Evolutionary conservation across 2,329 filamentous ascomycete species (phyloP).

Genomic region (Ustilaginoidea virens): DNA sequence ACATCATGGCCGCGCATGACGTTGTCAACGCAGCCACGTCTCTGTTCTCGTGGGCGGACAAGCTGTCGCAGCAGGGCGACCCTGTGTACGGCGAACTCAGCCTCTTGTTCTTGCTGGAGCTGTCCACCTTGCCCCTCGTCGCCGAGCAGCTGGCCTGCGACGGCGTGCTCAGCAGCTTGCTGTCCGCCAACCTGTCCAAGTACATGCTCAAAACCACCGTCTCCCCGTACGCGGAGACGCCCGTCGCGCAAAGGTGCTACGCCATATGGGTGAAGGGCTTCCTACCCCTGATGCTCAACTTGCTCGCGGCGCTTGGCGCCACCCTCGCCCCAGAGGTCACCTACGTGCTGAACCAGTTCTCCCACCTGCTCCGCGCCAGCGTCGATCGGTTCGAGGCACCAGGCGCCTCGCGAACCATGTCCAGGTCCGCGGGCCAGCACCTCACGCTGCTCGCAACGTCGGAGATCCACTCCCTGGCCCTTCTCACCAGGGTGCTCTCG

Average conservation of each 20-base stretch:
- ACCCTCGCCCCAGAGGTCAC: slow-evolving; percentile 74
- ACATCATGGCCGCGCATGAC: slow-evolving; percentile 54
- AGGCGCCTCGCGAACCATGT: slow-evolving; percentile 34
- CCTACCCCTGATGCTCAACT: slow-evolving; percentile 75
- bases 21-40: slow-evolving; percentile 69
- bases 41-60: slow-evolving; percentile 88
- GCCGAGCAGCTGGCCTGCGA: slow-evolving; percentile 86
- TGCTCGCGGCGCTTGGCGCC: slow-evolving; percentile 66
- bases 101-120: slow-evolving; percentile 72
- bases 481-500: slow-evolving; percentile 59
- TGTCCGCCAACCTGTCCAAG: slow-evolving; percentile 63
- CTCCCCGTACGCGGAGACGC: slow-evolving; percentile 62
- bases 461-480: slow-evolving; percentile 64
- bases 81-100: slow-evolving; percentile 90
- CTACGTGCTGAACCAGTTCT: slow-evolving; percentile 80
- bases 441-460: slow-evolving; percentile 59
- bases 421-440: slow-evolving; percentile 37
- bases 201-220: slow-evolving; percentile 58
- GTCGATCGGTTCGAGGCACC: slow-evolving; percentile 55
- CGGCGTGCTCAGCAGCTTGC: slow-evolving; percentile 64
- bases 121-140: slow-evolving; percentile 65
- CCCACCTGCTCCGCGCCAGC: slow-evolving; percentile 58
- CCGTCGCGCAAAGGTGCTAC: slow-evolving; percentile 59
- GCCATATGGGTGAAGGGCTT: slow-evolving; percentile 81
- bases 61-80: slow-evolving; percentile 60